Percentiles rank a stretch among this genome's conserved stretches.
Evolutionary conservation across 225 moss, liverwort and hornwort species (phyloP).

Genomic region (Marchantia polymorpha): DNA sequence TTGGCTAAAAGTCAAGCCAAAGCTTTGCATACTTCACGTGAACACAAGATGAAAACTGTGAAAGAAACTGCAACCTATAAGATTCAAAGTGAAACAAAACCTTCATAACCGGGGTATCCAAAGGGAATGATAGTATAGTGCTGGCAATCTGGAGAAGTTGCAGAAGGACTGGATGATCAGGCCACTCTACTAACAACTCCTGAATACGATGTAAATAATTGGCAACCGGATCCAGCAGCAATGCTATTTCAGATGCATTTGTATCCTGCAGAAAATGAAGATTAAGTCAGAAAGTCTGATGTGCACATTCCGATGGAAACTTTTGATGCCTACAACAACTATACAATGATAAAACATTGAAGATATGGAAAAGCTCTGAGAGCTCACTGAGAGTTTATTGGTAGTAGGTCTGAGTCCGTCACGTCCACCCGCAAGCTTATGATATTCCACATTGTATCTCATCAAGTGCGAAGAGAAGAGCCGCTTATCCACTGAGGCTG

Average conservation of each 20-base stretch:
- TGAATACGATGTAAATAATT: constrained; percentile 59
- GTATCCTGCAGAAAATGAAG: constrained; percentile 39
- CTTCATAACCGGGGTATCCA: constrained; percentile 84
- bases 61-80: background rate
- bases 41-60: background rate
- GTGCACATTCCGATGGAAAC: background rate
- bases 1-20: no score
- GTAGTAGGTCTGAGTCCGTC: constrained; percentile 39
- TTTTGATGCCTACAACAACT: no score
- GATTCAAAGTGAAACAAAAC: constrained; percentile 3
- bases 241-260: constrained; percentile 78
- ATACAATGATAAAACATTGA: background rate
- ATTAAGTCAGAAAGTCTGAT: background rate
- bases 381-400: constrained; percentile 50
- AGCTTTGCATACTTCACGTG: background rate
- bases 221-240: constrained; percentile 76
- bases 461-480: constrained; percentile 68
- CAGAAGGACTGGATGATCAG: constrained; percentile 84
- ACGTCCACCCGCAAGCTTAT: constrained; percentile 52
- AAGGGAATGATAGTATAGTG: constrained; percentile 69
- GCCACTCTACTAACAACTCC: constrained; percentile 70
- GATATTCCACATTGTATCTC: constrained; percentile 78
- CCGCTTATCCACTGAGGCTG: constrained; percentile 65
- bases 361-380: background rate
- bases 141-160: constrained; percentile 72